Evolutionary conservation across 176 grass and related monocot species (phyloP).

Genomic region (Juncus inflexus): DNA sequence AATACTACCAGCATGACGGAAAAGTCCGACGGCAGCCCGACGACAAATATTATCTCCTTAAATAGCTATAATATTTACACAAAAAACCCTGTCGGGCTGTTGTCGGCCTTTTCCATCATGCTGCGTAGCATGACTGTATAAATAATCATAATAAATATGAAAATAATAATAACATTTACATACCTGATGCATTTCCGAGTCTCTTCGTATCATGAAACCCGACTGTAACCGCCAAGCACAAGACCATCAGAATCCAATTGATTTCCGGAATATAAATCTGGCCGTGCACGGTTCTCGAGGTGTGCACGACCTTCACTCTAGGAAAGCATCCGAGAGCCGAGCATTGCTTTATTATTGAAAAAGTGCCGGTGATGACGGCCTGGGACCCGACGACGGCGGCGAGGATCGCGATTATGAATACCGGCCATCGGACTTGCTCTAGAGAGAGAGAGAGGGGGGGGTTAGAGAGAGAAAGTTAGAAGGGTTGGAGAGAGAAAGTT

Average conservation of each 20-base stretch:
- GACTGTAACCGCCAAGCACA: slow-evolving; percentile 77
- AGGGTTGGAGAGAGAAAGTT: background rate
- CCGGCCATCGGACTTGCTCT: slow-evolving; percentile 96
- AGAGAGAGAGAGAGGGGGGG: slow-evolving; percentile 27
- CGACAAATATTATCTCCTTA: too few relatives aligned
- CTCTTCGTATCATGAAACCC: slow-evolving; percentile 85
- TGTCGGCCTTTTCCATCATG: too few relatives aligned
- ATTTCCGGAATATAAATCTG: slow-evolving; percentile 98
- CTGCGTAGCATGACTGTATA: too few relatives aligned
- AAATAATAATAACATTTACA: background rate
- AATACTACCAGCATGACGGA: too few relatives aligned
- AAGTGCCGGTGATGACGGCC: slow-evolving; percentile 86
- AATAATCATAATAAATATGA: too few relatives aligned
- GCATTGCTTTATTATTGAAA: slow-evolving; percentile 95
- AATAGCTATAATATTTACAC: too few relatives aligned
- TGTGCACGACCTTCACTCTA: slow-evolving; percentile 85
- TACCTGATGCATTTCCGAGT: slow-evolving; percentile 81
- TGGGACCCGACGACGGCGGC: slow-evolving; percentile 77
- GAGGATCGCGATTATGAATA: slow-evolving; percentile 76
- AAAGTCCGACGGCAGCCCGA: too few relatives aligned
- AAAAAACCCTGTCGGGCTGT: too few relatives aligned
- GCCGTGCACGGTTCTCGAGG: slow-evolving; percentile 69
- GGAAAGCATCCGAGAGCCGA: slow-evolving; percentile 77
- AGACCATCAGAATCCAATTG: slow-evolving; percentile 90
- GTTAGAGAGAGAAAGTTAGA: background rate